Base-by-base conservation (phyloP, 2,329 filamentous ascomycete genomes). In the Chaetomium olivaceum region DNA sequence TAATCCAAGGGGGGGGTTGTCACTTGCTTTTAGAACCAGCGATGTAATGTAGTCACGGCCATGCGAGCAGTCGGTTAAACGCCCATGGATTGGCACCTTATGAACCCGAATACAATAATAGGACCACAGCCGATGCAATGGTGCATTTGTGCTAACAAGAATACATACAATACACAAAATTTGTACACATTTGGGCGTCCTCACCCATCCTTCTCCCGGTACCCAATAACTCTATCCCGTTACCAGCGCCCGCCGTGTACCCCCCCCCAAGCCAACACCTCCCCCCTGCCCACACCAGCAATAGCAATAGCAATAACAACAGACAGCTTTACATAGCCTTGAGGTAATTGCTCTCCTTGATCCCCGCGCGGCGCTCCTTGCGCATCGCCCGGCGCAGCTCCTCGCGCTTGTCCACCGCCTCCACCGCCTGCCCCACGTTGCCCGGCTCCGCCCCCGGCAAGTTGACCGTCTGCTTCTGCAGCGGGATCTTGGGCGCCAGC, bases 291-390 rank as follows among this genome's bases (percentile, higher is more conserved):
- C 11, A 23, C 46, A 43, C 39, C 36, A n/a, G n/a, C n/a, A n/a
- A n/a, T n/a, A 31, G 4, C 27, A 29, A 5, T 46, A 46, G 25
- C 50, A 31, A 46, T 36, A 23, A n/a, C 52, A 55, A 54, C 43
- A 54, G 27, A 51, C 50, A 39, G n/a, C 27, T 70, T 80, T 82
- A 87, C 90, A 93, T 92, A 52, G 87, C 86, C 85, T 90, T 91
- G 79, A 95, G 85, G 84, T 93, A 95, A 80, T 95, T 95, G 75
- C 79, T 80, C 82, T 95, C 91, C 86, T 93, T 94, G 75, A 95
- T 95, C 78, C 84, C 86, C 66, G 85, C 86, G 79, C 89, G 87
- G 75, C 91, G 83, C 81, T 92, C 90, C 76, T 85, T 85, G 74
- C 91, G 85, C 90, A 93, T 88, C 39, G 87, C 88, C 79, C 83